phyloP scores from a whole-genome alignment of 2,329 filamentous ascomycete genomes.

The Chrysosporium keratinophilum region DNA sequence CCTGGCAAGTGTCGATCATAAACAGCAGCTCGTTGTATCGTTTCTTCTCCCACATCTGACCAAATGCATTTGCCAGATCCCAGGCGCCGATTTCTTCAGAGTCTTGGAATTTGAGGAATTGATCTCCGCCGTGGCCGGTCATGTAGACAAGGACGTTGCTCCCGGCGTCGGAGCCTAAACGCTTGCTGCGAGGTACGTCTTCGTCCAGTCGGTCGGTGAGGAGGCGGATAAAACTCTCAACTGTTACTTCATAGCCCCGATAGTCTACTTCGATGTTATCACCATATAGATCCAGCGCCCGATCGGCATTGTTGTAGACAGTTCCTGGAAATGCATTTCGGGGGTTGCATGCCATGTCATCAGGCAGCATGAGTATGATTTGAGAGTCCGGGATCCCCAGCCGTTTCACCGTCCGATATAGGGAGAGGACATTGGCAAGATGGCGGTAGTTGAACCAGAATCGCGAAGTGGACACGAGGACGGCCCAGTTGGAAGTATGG shows the following conservation, averaged over 20 bases:
- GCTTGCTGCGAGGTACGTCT: conserved; percentile 89
- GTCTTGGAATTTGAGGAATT: conserved; percentile 97
- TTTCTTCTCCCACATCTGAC: conserved; percentile 99
- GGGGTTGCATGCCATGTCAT: conserved; percentile 99
- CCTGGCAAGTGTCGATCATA: conserved; percentile 99
- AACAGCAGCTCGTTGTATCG: conserved; percentile 97
- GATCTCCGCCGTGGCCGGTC: conserved; percentile 95
- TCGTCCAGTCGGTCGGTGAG: conserved; percentile 89
- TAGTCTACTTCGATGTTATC: conserved; percentile 99
- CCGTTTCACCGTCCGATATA: conserved; percentile 96
- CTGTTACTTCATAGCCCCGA: conserved; percentile 93
- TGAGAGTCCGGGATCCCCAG: conserved; percentile 96
- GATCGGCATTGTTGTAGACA: conserved; percentile 96
- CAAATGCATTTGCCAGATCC: conserved; percentile 91
- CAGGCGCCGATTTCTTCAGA: conserved; percentile 95
- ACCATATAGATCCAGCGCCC: conserved; percentile 89
- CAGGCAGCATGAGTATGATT: conserved; percentile 99
- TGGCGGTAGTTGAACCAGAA: conserved; percentile 99
- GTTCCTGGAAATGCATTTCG: conserved; percentile 96
- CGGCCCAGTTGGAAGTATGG: conserved; percentile 98
- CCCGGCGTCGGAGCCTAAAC: conserved; percentile 83
- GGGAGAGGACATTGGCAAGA: conserved; percentile 90
- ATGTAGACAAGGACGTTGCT: conserved; percentile 98
- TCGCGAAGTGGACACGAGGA: conserved; percentile 93
- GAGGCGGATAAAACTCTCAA: conserved; percentile 95